A percentile compares a stretch with the other conserved stretches of the same genome.
phyloP scores from a whole-genome alignment of 306 rosid species.

The Dryas alaskensis region DNA sequence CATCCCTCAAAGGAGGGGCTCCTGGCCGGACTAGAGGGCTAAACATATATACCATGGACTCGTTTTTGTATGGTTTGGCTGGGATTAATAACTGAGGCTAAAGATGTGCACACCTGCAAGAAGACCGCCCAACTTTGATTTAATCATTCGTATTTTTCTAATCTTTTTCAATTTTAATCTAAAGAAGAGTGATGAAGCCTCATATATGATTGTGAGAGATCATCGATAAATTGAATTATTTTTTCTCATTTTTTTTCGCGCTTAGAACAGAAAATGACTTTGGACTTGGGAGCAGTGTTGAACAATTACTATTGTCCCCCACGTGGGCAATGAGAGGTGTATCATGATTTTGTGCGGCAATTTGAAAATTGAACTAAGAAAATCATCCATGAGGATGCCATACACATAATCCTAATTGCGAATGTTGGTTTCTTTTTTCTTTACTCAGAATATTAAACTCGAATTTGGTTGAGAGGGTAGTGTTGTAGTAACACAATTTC shows the following conservation, averaged over 20 bases:
- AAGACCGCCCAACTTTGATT: background rate
- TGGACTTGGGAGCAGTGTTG: slow-evolving; percentile 17
- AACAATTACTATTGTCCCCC: slow-evolving; percentile 28
- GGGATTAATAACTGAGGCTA: slow-evolving; percentile 44
- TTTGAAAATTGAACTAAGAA: background rate
- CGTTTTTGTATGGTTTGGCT: slow-evolving; percentile 40
- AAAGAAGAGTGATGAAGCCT: slow-evolving; percentile 23
- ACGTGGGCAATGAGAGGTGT: slow-evolving; percentile 34
- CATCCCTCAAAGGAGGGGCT: slow-evolving; percentile 74
- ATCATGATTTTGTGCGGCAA: slow-evolving; percentile 32
- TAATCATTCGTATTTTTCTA: background rate
- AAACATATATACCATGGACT: slow-evolving; percentile 41
- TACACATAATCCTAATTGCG: background rate
- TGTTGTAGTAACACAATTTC: too few species aligned
- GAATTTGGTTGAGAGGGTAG: background rate
- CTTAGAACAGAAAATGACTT: slow-evolving; percentile 33
- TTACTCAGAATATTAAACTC: background rate
- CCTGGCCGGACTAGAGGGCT: slow-evolving; percentile 96
- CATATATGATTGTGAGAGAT: slow-evolving; percentile 4
- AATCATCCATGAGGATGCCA: background rate
- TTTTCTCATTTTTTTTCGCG: slow-evolving; percentile 39
- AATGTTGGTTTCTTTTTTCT: background rate
- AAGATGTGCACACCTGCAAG: slow-evolving; percentile 6
- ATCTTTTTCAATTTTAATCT: slow-evolving; percentile 18
- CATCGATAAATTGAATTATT: slow-evolving; percentile 14